Conservation (phyloP, 495 filamentous ascomycete species). For the Haplographium delicatum region DNA sequence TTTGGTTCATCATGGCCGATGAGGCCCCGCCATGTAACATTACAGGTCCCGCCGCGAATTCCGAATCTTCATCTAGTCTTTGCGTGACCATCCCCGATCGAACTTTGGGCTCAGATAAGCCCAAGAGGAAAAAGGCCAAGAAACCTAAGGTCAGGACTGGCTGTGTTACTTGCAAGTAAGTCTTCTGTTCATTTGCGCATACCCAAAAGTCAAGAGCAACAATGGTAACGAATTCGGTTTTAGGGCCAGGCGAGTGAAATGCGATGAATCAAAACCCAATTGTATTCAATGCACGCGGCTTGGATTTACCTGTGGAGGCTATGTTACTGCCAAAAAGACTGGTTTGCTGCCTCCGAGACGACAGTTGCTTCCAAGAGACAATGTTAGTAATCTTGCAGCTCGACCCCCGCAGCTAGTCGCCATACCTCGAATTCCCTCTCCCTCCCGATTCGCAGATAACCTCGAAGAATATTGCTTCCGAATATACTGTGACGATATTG, state of each 20-base stretch:
- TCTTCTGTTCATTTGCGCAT: not conserved
- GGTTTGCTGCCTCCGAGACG: not conserved
- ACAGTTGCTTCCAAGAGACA: not conserved
- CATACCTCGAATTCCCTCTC: not conserved
- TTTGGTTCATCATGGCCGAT: too few relatives aligned
- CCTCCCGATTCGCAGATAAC: not conserved
- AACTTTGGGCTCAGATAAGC: too few relatives aligned
- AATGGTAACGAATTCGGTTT: not conserved
- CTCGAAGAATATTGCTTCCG: slow-evolving; percentile 5
- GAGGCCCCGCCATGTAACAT: too few relatives aligned
- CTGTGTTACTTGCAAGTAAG: slow-evolving; percentile 29
- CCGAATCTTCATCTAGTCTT: too few relatives aligned
- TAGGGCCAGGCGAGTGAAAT: slow-evolving; percentile 23
- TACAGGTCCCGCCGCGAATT: too few relatives aligned
- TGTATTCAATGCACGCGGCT: slow-evolving; percentile 24
- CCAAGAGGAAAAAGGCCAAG: not conserved
- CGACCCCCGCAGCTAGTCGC: not conserved
- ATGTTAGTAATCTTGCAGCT: not conserved
- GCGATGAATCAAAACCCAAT: slow-evolving; percentile 24
- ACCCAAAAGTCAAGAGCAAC: not conserved
- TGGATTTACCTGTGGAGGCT: slow-evolving; percentile 10
- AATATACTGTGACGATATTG: slow-evolving; percentile 2
- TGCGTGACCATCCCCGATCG: too few relatives aligned
- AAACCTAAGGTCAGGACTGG: slow-evolving; percentile 27
- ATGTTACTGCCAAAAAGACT: not conserved